These are phyloP conservation scores for Rauvolfia tetraphylla DNA, from an alignment of 257 asterid genomes.

Conservation along the genomic window DNA sequence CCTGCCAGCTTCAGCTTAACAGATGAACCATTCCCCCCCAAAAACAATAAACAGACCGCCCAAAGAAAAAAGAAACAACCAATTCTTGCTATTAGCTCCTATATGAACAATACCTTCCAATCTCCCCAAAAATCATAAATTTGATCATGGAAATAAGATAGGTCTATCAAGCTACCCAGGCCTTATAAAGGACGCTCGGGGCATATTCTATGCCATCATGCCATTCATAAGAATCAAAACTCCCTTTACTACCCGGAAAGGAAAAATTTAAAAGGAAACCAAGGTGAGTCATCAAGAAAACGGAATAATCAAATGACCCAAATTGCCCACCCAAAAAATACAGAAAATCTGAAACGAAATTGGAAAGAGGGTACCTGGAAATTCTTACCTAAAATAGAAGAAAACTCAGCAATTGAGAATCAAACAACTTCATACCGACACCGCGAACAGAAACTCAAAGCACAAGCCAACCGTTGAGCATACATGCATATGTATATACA, in stretches of 20 bases:
- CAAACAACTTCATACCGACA: conserved; percentile 37
- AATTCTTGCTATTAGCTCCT: neutral
- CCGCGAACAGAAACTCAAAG: neutral
- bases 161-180: neutral
- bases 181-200: neutral
- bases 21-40: neutral
- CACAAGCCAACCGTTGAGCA: conserved; percentile 25
- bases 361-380: conserved; percentile 13
- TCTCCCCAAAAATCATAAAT: neutral
- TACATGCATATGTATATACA: conserved; percentile 1
- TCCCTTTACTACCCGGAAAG: neutral
- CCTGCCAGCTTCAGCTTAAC: neutral
- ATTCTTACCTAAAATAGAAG: conserved; percentile 37
- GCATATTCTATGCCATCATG: conserved; percentile 1
- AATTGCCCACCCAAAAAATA: neutral
- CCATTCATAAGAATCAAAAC: conserved; percentile 15
- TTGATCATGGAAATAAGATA: neutral
- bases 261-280: neutral
- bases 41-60: neutral
- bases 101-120: neutral
- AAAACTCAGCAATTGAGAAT: conserved; percentile 27
- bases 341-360: neutral
- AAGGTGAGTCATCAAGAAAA: neutral
- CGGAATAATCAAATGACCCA: conserved; percentile 4
- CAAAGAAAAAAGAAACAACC: neutral